Evolutionary conservation across 441 rosid genomes (phyloP).

Genomic region (Corymbia citriodora): DNA sequence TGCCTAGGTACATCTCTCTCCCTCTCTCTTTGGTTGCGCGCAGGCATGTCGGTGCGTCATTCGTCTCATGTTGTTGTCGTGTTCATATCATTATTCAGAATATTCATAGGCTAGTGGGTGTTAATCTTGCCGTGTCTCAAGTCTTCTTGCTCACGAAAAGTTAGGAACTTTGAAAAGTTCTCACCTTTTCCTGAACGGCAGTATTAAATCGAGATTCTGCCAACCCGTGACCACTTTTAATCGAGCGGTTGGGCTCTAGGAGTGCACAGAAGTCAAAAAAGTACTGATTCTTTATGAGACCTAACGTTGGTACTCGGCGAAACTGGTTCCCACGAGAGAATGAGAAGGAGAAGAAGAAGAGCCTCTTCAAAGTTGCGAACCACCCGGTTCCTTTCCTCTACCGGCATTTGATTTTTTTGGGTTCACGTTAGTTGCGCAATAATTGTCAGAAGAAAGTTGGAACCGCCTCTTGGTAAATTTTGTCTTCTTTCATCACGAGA

Average conservation of each 20-base stretch:
- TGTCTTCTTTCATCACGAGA: not conserved
- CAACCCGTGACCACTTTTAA: not conserved
- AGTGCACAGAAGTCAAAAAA: not conserved
- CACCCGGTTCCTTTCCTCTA: not conserved
- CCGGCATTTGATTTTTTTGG: not conserved
- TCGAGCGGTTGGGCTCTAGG: not conserved
- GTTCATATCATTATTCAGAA: not conserved
- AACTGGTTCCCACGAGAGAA: not conserved
- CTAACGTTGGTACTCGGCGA: not conserved
- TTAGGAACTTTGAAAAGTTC: not conserved
- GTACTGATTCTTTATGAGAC: not conserved
- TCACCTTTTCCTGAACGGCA: not conserved
- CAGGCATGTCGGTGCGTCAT: not conserved
- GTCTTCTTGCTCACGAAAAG: not conserved
- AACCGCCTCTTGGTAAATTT: not conserved
- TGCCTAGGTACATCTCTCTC: slow-evolving; percentile 22
- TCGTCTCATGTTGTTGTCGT: not conserved
- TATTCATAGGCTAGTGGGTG: not conserved
- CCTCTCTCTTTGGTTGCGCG: not conserved
- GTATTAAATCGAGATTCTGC: not conserved
- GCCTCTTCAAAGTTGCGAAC: not conserved
- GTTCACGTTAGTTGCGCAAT: not conserved
- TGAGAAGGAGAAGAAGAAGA: not conserved
- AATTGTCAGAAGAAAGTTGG: not conserved
- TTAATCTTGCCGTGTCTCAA: not conserved